Base-by-base conservation (phyloP, 345 rosid species). In the Gossypium rotundifolium region DNA sequence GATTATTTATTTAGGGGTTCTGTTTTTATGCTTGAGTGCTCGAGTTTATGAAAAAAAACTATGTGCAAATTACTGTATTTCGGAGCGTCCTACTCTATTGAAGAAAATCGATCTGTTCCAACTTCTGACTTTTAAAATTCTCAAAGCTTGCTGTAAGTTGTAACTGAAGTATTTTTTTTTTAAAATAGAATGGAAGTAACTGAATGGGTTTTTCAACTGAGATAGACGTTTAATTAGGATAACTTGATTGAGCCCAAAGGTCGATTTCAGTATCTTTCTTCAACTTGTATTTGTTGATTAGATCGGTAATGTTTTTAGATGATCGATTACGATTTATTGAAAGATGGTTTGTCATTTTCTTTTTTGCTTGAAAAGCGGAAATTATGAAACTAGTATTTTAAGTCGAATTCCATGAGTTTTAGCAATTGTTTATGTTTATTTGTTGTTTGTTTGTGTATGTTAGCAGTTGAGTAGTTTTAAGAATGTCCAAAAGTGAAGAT, bases 401-500 rank as follows among this genome's bases (percentile, higher is more conserved):
- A 17, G 42, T 59, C 13, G 42, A 42, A 29, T 20, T 46, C 49
- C 16, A n/a, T 72, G 52, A 6, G 10, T 23, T 23, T 44, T 22
- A 3, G n/a, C n/a, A 44, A 33, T 1, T 74, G 29, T 52, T 74
- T 70, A 33, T 51, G 38, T 67, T 75, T 71, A 14, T 2, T 54
- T 38, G 70, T 72, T 27, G 29, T 45, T 52, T 58, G 9, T 73
- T 60, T 45, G 22, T 61, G 11, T 10, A 29, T 60, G 17, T 79
- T 74, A 74, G 40, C 80, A 75, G 87, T 84, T 73, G 78, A 72
- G 75, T 73, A 74, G 74, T 74, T 79, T 77, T 51, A 68, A 77
- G 70, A 76, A 92, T 94, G 98, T 84, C 88, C 18, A 87, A 81
- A 51, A 83, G 81, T 80, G 96, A 89, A 75, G 92, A 89, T 49